Evolutionary conservation across 495 filamentous ascomycete genomes (phyloP).

Genomic region (Jackrogersella multiformis): DNA sequence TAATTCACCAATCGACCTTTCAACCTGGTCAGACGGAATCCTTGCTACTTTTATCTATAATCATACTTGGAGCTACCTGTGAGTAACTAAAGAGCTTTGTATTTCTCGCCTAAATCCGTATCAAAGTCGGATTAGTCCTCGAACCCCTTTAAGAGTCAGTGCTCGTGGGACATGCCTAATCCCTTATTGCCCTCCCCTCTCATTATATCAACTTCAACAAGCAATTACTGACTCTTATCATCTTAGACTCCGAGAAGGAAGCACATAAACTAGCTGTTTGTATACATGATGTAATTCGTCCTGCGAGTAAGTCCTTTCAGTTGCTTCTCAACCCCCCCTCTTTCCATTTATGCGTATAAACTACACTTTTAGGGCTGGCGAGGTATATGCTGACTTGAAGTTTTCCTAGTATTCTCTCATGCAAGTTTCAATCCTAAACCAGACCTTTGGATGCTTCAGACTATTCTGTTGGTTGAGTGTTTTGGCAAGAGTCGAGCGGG

Average conservation of each 20-base stretch:
- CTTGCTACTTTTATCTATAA: constrained; percentile 58
- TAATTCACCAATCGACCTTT: constrained; percentile 64
- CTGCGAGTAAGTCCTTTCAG: constrained; percentile 41
- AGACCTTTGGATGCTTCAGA: constrained; percentile 63
- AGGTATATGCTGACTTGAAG: neutral
- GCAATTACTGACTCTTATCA: neutral
- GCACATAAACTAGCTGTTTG: constrained; percentile 64
- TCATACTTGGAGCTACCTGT: constrained; percentile 65
- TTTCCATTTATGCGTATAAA: neutral
- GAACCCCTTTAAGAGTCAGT: too few species aligned
- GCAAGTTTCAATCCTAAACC: constrained; percentile 58
- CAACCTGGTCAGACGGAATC: constrained; percentile 56
- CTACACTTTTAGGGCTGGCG: neutral
- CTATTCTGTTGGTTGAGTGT: constrained; percentile 66
- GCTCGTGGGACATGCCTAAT: too few species aligned
- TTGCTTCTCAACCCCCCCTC: neutral
- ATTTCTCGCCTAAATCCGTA: neutral
- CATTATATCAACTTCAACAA: neutral
- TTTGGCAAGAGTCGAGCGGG: constrained; percentile 67
- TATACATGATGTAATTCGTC: constrained; percentile 59
- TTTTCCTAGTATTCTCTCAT: constrained; percentile 48
- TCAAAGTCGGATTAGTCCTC: neutral
- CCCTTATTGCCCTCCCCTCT: neutral
- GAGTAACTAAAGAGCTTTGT: neutral
- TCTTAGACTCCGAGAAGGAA: constrained; percentile 56